Conservation (phyloP, 225 moss, liverwort and hornwort genomes). For the Sphagnum contortum region DNA sequence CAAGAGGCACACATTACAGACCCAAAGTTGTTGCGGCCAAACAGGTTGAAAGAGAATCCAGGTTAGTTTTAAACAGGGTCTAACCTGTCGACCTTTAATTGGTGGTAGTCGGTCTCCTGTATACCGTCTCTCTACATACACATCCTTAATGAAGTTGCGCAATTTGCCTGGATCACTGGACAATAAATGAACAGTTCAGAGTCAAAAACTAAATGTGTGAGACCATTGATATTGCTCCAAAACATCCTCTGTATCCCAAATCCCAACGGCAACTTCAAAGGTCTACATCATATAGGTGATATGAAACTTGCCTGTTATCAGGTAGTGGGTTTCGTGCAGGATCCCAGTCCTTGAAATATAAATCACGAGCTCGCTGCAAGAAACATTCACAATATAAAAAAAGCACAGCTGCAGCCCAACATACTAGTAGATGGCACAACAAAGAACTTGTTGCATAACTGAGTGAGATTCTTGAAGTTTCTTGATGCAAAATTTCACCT, state of each 20-base stretch:
- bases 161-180: constrained; percentile 67
- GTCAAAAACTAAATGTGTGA: no score
- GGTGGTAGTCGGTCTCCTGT: constrained; percentile 55
- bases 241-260: no score
- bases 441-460: no score
- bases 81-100: constrained; percentile 60
- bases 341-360: constrained; percentile 4
- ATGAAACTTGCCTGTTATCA: constrained; percentile 1
- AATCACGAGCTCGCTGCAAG: constrained; percentile 5
- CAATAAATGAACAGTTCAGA: not conserved
- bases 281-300: no score
- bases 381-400: not conserved
- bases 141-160: constrained; percentile 83
- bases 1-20: no score
- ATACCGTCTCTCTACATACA: constrained; percentile 80
- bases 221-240: no score
- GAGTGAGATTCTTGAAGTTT: no score
- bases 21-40: not conserved
- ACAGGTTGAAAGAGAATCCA: not conserved
- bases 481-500: no score
- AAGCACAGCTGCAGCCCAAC: not conserved
- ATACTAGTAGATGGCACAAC: no score
- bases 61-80: not conserved
- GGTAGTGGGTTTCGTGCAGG: constrained; percentile 1
- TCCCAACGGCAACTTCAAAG: no score